These are phyloP conservation scores for Bipolaris bicolor DNA, from an alignment of 2,329 filamentous ascomycete species.

Conservation along the genomic window DNA sequence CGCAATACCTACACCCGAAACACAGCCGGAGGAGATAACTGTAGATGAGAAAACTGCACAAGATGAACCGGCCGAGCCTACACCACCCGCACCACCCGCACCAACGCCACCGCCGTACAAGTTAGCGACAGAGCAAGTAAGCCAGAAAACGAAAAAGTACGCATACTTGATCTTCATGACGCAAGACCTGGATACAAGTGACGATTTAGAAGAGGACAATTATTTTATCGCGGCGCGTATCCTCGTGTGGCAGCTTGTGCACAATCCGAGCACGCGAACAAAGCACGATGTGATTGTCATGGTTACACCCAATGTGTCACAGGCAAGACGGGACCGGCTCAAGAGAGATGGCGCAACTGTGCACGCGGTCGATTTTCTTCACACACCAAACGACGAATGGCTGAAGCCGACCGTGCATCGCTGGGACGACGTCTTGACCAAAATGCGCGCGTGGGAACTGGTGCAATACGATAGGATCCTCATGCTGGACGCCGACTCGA, in stretches of 20 bases:
- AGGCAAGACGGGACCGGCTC: slow-evolving; percentile 27
- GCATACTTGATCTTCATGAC: slow-evolving; percentile 38
- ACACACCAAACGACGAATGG: slow-evolving; percentile 24
- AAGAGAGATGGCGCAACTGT: slow-evolving; percentile 37
- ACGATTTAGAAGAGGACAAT: slow-evolving; percentile 34
- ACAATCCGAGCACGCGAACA: slow-evolving; percentile 31
- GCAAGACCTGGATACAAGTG: slow-evolving; percentile 20
- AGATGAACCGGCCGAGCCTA: not conserved
- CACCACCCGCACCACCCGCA: slow-evolving; percentile 3
- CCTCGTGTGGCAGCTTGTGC: slow-evolving; percentile 41
- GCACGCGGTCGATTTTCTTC: slow-evolving; percentile 30
- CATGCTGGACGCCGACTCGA: slow-evolving; percentile 47
- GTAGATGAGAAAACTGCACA: not conserved
- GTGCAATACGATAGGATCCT: slow-evolving; percentile 44
- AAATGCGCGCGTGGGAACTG: slow-evolving; percentile 50
- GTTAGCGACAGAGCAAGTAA: not conserved
- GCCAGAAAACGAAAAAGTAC: slow-evolving; percentile 8
- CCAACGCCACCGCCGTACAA: slow-evolving; percentile 2
- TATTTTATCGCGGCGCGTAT: slow-evolving; percentile 40
- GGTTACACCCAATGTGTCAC: slow-evolving; percentile 32
- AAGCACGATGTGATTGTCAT: slow-evolving; percentile 36
- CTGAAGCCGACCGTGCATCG: slow-evolving; percentile 20
- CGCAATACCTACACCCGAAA: not conserved
- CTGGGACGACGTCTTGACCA: slow-evolving; percentile 49
- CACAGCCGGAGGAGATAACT: not conserved